A percentile compares a stretch with the other conserved stretches of the same genome.
phyloP scores from a whole-genome alignment of 495 filamentous ascomycete species.

The Neurospora sp. region DNA sequence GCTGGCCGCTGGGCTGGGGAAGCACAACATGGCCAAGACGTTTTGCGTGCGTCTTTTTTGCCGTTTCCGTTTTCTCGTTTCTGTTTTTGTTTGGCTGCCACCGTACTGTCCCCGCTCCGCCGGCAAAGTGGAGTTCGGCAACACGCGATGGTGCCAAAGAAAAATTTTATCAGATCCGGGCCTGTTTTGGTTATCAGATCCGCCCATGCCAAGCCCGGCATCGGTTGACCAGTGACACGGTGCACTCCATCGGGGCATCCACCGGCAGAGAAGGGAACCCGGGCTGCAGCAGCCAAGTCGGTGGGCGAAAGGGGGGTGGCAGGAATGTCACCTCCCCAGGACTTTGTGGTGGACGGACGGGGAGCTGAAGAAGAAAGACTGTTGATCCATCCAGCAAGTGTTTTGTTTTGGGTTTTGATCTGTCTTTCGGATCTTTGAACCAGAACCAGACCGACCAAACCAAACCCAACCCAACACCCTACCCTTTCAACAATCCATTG shows the following conservation, averaged over 20 bases:
- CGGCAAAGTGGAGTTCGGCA: neutral
- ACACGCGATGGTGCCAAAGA: neutral
- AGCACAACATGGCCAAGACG: neutral
- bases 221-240: constrained; percentile 1
- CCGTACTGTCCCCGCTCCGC: neutral
- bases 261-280: neutral
- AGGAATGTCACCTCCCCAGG: neutral
- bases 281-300: neutral
- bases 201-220: constrained; percentile 14
- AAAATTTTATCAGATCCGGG: constrained; percentile 16
- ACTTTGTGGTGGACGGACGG: neutral
- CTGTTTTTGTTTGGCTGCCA: neutral
- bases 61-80: neutral
- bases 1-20: neutral
- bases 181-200: constrained; percentile 14
- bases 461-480: neutral
- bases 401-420: neutral
- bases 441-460: neutral
- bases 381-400: neutral
- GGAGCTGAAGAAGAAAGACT: neutral
- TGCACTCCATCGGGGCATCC: neutral
- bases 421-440: neutral
- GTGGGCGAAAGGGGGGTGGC: neutral
- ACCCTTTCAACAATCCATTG: neutral
- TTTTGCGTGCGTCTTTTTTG: neutral